These are phyloP conservation scores for Dentipellis fragilis DNA, from an alignment of 768 basidiomycete species.

Conservation along the genomic window DNA sequence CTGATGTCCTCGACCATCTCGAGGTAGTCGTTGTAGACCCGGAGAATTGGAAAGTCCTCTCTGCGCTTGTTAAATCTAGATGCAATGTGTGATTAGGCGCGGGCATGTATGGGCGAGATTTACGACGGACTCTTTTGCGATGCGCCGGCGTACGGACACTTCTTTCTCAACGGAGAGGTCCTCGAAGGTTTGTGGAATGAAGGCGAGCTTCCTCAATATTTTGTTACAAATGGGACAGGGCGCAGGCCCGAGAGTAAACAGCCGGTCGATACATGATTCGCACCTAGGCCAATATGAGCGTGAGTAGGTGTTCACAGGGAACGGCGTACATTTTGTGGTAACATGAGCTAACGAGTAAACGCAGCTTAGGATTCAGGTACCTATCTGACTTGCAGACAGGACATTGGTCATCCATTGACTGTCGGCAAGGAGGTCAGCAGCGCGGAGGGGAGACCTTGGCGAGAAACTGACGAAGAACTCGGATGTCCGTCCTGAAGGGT, in stretches of 20 bases:
- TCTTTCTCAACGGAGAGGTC: slow-evolving; percentile 91
- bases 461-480: slow-evolving; percentile 62
- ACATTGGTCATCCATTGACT: slow-evolving; percentile 92
- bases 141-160: slow-evolving; percentile 76
- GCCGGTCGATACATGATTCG: slow-evolving; percentile 93
- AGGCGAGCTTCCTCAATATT: slow-evolving; percentile 85
- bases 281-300: slow-evolving; percentile 48
- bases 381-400: slow-evolving; percentile 96
- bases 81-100: neutral
- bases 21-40: slow-evolving; percentile 88
- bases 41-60: slow-evolving; percentile 78
- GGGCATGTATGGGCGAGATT: neutral
- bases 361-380: slow-evolving; percentile 89
- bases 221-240: slow-evolving; percentile 92
- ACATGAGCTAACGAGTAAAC: slow-evolving; percentile 89
- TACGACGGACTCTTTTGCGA: slow-evolving; percentile 72
- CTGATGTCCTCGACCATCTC: slow-evolving; percentile 93
- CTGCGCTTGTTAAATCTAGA: slow-evolving; percentile 86
- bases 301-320: neutral
- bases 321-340: slow-evolving; percentile 89
- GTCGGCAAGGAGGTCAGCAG: neutral
- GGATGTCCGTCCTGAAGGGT: slow-evolving; percentile 70
- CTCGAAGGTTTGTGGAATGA: slow-evolving; percentile 91
- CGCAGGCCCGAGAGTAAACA: slow-evolving; percentile 92
- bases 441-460: no score